Percentiles rank a stretch among this genome's conserved stretches.
These are phyloP conservation scores for Calocybe indica DNA, from an alignment of 768 basidiomycete genomes.

Conservation along the genomic window DNA sequence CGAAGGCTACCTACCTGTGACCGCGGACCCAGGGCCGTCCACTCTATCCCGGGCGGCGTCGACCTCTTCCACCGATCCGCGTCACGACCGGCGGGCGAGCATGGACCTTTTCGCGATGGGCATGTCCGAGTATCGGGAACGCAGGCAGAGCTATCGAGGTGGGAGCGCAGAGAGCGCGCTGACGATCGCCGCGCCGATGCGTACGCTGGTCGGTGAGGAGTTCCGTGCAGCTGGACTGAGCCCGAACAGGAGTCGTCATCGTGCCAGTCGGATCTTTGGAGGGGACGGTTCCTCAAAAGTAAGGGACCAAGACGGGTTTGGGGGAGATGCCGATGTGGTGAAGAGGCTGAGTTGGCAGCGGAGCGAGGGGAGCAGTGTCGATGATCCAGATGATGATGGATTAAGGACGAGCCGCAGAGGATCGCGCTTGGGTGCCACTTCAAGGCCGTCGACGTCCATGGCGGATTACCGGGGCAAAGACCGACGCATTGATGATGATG, in stretches of 20 bases:
- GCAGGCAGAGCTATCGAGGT: constrained; percentile 50
- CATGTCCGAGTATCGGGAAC: constrained; percentile 28
- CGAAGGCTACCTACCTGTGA: constrained; percentile 20
- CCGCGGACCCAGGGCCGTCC: neutral
- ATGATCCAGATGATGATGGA: constrained; percentile 13
- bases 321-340: no score
- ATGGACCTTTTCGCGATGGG: constrained; percentile 1
- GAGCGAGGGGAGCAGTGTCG: constrained; percentile 1
- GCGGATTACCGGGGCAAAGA: constrained; percentile 31
- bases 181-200: constrained; percentile 30
- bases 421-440: constrained; percentile 9
- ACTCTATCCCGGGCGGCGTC: neutral
- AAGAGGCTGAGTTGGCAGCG: neutral
- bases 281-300: no score
- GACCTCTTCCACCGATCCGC: neutral
- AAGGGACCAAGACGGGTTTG: no score
- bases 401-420: constrained; percentile 5
- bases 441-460: constrained; percentile 52
- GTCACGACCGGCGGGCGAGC: no score
- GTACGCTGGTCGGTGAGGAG: constrained; percentile 62
- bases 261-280: constrained; percentile 7
- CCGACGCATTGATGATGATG: constrained; percentile 14
- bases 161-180: constrained; percentile 71
- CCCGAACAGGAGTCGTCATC: constrained; percentile 22
- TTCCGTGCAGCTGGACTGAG: constrained; percentile 67